These are phyloP conservation scores for Backusella mclennaniae DNA, from an alignment of 192 early-diverging fungal genomes.

Conservation along the genomic window DNA sequence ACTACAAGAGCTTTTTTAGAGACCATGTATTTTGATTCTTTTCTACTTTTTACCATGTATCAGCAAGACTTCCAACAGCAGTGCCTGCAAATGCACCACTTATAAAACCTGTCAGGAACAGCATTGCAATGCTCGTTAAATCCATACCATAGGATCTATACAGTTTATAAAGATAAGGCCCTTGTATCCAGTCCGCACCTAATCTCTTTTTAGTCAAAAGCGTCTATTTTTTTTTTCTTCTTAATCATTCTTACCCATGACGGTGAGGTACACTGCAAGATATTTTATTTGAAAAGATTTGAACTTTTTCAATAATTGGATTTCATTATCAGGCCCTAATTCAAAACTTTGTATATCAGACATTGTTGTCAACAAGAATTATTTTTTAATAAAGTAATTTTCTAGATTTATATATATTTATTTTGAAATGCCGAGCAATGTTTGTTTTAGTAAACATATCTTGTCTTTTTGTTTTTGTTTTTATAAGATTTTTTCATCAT, in stretches of 20 bases:
- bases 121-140: constrained; percentile 58
- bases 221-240: not conserved
- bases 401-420: not conserved
- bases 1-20: constrained; percentile 14
- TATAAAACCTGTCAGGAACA: constrained; percentile 74
- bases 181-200: constrained; percentile 56
- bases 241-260: constrained; percentile 20
- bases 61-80: constrained; percentile 65
- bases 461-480: not conserved
- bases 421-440: constrained; percentile 4
- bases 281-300: constrained; percentile 19
- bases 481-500: not conserved
- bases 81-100: constrained; percentile 72
- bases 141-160: constrained; percentile 59
- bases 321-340: constrained; percentile 7
- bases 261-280: constrained; percentile 31
- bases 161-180: constrained; percentile 66
- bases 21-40: no score
- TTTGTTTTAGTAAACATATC: not conserved
- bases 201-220: not conserved
- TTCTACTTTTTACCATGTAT: constrained; percentile 46
- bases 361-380: not conserved
- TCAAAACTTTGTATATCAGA: constrained; percentile 11
- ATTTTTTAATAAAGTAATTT: not conserved
- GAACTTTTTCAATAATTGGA: constrained; percentile 17